Conservation (phyloP, 139 green algal species). For the Coccomyxa sp. region DNA sequence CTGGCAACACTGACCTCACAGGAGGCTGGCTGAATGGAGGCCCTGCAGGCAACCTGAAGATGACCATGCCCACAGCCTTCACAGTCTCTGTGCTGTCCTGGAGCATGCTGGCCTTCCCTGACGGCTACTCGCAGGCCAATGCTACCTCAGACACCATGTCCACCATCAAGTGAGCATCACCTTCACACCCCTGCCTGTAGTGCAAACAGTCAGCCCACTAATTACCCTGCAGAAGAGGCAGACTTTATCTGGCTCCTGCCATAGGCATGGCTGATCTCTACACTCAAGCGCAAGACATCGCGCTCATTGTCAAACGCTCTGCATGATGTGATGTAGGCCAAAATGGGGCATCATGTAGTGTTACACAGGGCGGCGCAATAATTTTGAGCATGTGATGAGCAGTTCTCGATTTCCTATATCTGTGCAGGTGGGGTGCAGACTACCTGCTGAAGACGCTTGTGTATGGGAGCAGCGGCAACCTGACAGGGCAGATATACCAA, state of each 20-base stretch:
- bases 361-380: no score
- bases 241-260: no score
- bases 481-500: conserved; percentile 20
- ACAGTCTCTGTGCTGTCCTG: conserved; percentile 63
- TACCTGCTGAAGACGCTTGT: conserved; percentile 54
- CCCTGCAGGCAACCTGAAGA: conserved; percentile 59
- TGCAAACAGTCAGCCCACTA: no score
- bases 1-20: conserved; percentile 28
- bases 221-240: no score
- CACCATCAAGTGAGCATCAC: conserved; percentile 1
- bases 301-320: no score
- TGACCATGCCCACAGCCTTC: conserved; percentile 72
- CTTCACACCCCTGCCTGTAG: no score
- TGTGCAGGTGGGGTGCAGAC: conserved; percentile 56
- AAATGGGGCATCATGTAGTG: background rate
- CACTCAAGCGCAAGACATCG: no score
- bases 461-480: background rate
- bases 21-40: conserved; percentile 42
- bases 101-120: conserved; percentile 50
- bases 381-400: no score
- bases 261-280: no score
- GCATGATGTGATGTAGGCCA: no score
- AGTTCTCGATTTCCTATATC: no score
- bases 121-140: conserved; percentile 29
- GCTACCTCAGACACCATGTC: conserved; percentile 35